phyloP scores from a whole-genome alignment of 768 basidiomycete species.

The Phaeolepiota aurea region DNA sequence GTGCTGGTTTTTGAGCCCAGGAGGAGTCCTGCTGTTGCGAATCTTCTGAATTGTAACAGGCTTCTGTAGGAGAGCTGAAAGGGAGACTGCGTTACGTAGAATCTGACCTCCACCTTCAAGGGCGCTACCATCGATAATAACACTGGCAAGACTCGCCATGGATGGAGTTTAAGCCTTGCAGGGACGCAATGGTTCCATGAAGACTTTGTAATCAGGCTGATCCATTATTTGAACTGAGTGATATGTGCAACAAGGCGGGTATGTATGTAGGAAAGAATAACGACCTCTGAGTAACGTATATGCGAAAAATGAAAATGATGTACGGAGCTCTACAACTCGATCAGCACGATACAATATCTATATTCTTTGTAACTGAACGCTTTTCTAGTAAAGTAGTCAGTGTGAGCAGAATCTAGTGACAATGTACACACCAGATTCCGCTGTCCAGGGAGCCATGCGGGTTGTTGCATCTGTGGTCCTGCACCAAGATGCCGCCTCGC shows the following conservation, averaged over 20 bases:
- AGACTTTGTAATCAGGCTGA: no score
- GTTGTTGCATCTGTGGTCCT: slow-evolving; percentile 39
- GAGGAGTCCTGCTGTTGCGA: slow-evolving; percentile 45
- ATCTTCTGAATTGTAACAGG: slow-evolving; percentile 56
- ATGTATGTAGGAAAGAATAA: not conserved
- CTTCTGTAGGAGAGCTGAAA: slow-evolving; percentile 57
- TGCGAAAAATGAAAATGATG: not conserved
- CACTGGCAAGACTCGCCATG: slow-evolving; percentile 13
- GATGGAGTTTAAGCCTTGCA: no score
- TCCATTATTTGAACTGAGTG: no score
- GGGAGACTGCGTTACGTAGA: slow-evolving; percentile 56
- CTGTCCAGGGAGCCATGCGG: slow-evolving; percentile 61
- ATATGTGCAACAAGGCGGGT: not conserved
- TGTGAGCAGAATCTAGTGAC: no score
- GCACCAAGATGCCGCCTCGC: slow-evolving; percentile 53
- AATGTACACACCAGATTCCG: slow-evolving; percentile 38
- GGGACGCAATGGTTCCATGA: no score
- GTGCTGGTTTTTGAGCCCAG: slow-evolving; percentile 70
- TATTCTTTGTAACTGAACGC: not conserved
- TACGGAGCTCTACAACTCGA: no score
- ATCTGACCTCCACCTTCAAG: slow-evolving; percentile 68
- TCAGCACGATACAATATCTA: not conserved
- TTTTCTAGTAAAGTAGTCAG: no score
- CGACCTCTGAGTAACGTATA: not conserved
- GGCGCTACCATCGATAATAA: slow-evolving; percentile 37